Conservation (phyloP, 352 stramenopile genomes). For the Globisporangium echinulatum region DNA sequence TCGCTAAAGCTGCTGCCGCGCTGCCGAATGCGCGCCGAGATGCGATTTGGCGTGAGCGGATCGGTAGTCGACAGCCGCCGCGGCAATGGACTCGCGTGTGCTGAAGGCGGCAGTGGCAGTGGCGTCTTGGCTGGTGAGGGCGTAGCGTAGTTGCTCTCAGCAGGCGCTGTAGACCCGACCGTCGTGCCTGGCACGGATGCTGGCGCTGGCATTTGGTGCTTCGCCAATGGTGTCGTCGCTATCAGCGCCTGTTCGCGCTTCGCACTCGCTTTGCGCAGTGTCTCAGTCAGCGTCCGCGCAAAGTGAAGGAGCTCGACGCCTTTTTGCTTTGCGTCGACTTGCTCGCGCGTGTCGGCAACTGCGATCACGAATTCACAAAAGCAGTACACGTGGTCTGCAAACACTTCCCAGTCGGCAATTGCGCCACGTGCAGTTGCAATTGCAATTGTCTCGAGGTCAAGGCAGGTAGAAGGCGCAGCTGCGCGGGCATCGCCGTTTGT, state of each 20-base stretch:
- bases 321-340: constrained; percentile 58
- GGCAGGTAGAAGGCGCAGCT: no score
- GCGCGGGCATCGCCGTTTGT: constrained; percentile 16
- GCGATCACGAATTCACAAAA: constrained; percentile 74
- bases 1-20: constrained; percentile 41
- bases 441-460: constrained; percentile 48
- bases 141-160: background rate
- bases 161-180: no score
- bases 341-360: constrained; percentile 39
- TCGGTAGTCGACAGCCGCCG: background rate
- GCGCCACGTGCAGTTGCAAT: constrained; percentile 23
- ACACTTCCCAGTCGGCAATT: constrained; percentile 59
- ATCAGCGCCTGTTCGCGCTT: constrained; percentile 52
- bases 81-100: constrained; percentile 10
- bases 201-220: background rate
- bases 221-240: constrained; percentile 2
- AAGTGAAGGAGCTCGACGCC: constrained; percentile 73
- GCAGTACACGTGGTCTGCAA: constrained; percentile 61
- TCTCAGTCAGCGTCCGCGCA: constrained; percentile 64
- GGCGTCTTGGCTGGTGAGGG: background rate
- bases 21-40: constrained; percentile 43
- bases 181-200: background rate
- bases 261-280: constrained; percentile 55
- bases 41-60: constrained; percentile 35
- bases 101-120: constrained; percentile 1